These are phyloP conservation scores for Emiliania huxleyi DNA, from an alignment of 78 protist genomes.

Conservation along the genomic window DNA sequence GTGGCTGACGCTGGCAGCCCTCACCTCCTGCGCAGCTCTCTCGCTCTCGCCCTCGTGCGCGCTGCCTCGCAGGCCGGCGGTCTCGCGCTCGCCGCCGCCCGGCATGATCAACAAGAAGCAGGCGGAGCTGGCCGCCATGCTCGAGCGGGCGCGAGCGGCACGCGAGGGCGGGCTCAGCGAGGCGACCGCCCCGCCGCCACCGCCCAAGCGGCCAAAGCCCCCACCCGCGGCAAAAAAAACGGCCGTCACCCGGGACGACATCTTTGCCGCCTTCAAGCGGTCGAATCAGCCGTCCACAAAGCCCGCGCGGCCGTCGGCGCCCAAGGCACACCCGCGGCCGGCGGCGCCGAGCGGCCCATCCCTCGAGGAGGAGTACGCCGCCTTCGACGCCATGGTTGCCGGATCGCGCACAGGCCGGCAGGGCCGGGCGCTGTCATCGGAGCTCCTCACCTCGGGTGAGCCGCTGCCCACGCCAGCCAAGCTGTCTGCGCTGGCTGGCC, in stretches of 20 bases:
- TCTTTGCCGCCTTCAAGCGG: background rate
- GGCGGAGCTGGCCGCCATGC: background rate
- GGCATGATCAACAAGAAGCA: too few species aligned
- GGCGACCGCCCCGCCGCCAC: background rate
- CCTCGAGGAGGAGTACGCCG: background rate
- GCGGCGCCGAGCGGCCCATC: background rate
- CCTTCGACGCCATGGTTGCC: background rate
- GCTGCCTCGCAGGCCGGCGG: too few species aligned
- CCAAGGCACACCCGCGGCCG: background rate
- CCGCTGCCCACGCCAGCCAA: background rate
- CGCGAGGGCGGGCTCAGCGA: background rate
- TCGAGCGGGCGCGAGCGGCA: background rate
- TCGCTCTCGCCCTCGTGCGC: too few species aligned
- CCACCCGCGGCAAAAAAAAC: background rate
- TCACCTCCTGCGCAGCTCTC: too few species aligned
- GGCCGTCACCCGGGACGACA: background rate
- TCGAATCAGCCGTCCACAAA: background rate
- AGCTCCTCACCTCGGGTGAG: background rate
- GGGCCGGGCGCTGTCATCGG: background rate
- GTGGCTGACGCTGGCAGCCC: too few species aligned
- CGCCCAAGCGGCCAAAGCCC: background rate
- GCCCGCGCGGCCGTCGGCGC: background rate
- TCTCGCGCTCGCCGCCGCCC: too few species aligned
- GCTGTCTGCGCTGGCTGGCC: background rate
- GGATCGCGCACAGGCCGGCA: background rate